Evolutionary conservation across 768 basidiomycete species (phyloP), one percentile per base, ranked within the genome.

Genomic region (Kwoniella heveanensis): DNA sequence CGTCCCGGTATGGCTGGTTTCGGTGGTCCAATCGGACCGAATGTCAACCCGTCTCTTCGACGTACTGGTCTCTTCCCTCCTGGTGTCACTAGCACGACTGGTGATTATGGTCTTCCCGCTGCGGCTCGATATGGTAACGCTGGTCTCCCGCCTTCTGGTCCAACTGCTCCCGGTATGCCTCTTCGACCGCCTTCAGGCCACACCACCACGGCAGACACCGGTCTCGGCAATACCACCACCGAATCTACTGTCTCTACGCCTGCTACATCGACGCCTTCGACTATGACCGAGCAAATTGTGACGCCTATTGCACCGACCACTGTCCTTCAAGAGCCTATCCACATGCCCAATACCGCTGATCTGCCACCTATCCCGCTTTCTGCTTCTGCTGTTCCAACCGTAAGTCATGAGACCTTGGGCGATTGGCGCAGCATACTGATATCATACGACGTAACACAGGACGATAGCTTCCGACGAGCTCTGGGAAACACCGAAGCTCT

Each of bases 11-110:
- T 77, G 32, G 62, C 65, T 30, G 77, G 75, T 22, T 75, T 79
- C 46, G 78, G 78, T 44, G 79, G 79, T 59, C 74, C 77, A 4
- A 67, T 80, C 24, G 79, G 79, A 48, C 79, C 79, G 67, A 80
- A 80, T 61, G 79, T 78, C 55, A 70, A 64, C 52, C 79, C 79
- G 24, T 32, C 51, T 36, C 67, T 71, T 66, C 76, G 76, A 54
- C 75, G 77, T 21, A 74, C 77, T 47, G 79, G 76, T 47, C 73
- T 76, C 56, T 70, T 69, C 60, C 77, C 77, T 58, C 79, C 77
- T 49, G 78, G 78, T 32, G 74, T 73, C 24, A 62, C 67, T 17
- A 72, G 65, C 12, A 57, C 68, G 10, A 64, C 69, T 26, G 79
- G 77, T 27, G 70, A 67, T 15, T 80, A 80, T 54, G 79, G 79